phyloP scores from a whole-genome alignment of 352 stramenopile species.

The Pythium utonaiense region DNA sequence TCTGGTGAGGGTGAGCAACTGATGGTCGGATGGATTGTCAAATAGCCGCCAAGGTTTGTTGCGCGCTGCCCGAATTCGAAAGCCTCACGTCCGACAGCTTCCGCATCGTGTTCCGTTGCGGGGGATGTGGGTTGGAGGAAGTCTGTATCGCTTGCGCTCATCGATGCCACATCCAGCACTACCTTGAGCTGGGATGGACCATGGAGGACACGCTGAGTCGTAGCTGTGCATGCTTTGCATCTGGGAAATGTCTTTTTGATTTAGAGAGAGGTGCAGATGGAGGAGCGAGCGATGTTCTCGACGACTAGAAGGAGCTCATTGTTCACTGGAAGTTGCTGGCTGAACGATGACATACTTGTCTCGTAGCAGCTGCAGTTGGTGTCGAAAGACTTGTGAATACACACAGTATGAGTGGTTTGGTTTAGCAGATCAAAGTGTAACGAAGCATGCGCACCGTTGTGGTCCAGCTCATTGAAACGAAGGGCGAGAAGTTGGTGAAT shows the following conservation, averaged over 20 bases:
- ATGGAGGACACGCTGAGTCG: constrained; percentile 50
- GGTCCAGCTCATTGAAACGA: constrained; percentile 52
- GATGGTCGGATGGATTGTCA: neutral
- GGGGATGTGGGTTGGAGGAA: constrained; percentile 40
- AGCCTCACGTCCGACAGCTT: constrained; percentile 72
- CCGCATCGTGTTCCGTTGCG: constrained; percentile 61
- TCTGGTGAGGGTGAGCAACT: neutral
- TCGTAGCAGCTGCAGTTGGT: constrained; percentile 65
- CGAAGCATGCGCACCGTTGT: constrained; percentile 47
- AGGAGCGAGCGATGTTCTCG: neutral
- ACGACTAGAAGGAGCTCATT: constrained; percentile 5
- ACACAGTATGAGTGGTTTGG: too few relatives aligned
- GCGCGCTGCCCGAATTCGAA: constrained; percentile 44
- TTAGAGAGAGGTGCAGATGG: constrained; percentile 11
- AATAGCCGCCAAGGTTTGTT: constrained; percentile 46
- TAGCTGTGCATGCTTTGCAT: constrained; percentile 46
- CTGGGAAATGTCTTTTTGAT: constrained; percentile 33
- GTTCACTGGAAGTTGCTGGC: neutral
- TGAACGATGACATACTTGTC: constrained; percentile 40
- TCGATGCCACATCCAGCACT: constrained; percentile 59
- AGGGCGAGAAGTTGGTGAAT: constrained; percentile 77
- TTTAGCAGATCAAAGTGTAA: too few relatives aligned
- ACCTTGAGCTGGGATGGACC: constrained; percentile 52
- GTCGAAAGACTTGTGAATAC: constrained; percentile 38
- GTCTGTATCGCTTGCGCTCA: constrained; percentile 72